Evolutionary conservation across 805 yeast species (phyloP).

Genomic region (Zygosaccharomyces pseudorouxii): DNA sequence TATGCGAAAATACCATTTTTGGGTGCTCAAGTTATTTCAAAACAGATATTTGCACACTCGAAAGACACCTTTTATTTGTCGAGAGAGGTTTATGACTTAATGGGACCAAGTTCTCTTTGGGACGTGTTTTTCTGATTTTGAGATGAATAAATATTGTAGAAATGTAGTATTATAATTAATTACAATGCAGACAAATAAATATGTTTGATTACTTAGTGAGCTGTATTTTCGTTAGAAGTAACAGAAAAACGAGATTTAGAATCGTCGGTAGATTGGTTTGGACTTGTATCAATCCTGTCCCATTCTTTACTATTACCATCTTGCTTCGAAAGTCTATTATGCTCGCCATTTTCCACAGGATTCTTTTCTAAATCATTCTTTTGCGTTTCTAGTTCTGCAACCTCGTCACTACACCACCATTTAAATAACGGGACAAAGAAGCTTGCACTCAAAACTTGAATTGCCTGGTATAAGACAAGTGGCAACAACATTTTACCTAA

Average conservation of each 20-base stretch:
- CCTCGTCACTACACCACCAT: slow-evolving; percentile 49
- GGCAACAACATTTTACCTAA: slow-evolving; percentile 76
- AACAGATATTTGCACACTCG: slow-evolving; percentile 68
- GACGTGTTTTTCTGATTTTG: slow-evolving; percentile 40
- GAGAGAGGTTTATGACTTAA: slow-evolving; percentile 65
- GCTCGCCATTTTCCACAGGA: not conserved
- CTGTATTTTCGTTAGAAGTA: not conserved
- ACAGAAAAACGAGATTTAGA: not conserved
- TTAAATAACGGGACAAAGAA: slow-evolving; percentile 61
- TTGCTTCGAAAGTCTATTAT: not conserved
- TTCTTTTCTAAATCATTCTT: slow-evolving; percentile 8
- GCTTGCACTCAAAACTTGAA: slow-evolving; percentile 81
- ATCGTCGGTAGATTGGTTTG: not conserved
- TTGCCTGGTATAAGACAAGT: slow-evolving; percentile 78
- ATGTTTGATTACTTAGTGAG: not conserved
- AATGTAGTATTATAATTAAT: slow-evolving; percentile 4
- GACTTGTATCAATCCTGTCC: not conserved
- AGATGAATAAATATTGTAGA: not conserved
- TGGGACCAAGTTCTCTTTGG: slow-evolving; percentile 84
- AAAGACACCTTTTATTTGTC: slow-evolving; percentile 64
- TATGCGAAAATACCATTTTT: slow-evolving; percentile 73
- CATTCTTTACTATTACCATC: not conserved
- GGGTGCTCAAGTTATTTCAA: slow-evolving; percentile 85
- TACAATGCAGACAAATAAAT: not conserved
- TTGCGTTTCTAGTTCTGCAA: slow-evolving; percentile 8